These are phyloP conservation scores for Rutstroemia sp. DNA, from an alignment of 2,329 filamentous ascomycete genomes.

Conservation along the genomic window DNA sequence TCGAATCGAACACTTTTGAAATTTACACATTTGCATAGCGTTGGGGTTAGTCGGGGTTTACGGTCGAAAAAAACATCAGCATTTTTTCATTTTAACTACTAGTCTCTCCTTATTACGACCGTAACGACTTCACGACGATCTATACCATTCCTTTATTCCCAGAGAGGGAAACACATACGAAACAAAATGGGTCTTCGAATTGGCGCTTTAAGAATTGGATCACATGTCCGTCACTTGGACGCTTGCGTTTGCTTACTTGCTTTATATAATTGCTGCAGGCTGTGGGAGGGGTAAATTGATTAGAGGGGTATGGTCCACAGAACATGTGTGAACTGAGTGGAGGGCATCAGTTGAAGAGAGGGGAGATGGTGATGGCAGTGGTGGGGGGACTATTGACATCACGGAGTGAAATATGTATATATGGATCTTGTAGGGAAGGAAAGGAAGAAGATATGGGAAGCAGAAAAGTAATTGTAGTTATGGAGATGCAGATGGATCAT, in stretches of 20 bases:
- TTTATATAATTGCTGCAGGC: constrained; percentile 1
- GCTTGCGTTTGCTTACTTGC: constrained; percentile 2
- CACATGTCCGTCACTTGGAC: not conserved
- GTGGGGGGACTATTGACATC: not conserved
- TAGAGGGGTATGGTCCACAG: not conserved
- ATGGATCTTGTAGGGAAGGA: not conserved
- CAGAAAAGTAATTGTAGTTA: not conserved
- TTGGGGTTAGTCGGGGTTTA: constrained; percentile 3
- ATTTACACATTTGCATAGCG: constrained; percentile 12
- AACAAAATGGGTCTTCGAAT: constrained; percentile 3
- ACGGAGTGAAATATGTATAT: not conserved
- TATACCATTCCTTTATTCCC: constrained; percentile 2
- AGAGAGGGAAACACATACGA: not conserved
- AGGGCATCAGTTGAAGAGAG: too few relatives aligned
- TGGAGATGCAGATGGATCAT: not conserved
- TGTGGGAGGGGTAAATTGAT: not conserved
- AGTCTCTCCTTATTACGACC: constrained; percentile 12
- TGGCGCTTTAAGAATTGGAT: constrained; percentile 9
- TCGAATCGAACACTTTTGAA: constrained; percentile 3
- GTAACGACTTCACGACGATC: constrained; percentile 7
- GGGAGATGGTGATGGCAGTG: not conserved
- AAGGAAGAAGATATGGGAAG: not conserved
- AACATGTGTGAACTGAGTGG: not conserved
- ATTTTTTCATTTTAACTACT: constrained; percentile 4
- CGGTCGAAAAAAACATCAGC: not conserved